phyloP scores from a whole-genome alignment of 345 rosid species.

The Camelina laxa region DNA sequence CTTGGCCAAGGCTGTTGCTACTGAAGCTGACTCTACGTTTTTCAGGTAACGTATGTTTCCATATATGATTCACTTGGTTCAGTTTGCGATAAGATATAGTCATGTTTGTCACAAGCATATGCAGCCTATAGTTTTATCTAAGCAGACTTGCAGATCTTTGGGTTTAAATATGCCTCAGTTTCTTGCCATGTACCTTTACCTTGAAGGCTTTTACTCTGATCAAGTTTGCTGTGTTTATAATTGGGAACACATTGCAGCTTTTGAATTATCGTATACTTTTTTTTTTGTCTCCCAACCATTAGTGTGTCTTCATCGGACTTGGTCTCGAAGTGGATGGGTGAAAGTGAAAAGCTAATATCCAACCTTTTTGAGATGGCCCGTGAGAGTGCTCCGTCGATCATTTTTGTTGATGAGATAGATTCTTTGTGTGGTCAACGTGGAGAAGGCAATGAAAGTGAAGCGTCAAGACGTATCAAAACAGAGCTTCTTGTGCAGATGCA shows the following conservation, averaged over 20 bases:
- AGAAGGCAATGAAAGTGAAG: slow-evolving; percentile 95
- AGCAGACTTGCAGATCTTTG: too few relatives aligned
- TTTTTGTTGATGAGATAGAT: slow-evolving; percentile 90
- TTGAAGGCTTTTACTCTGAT: not conserved
- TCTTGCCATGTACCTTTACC: not conserved
- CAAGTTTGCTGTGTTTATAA: not conserved
- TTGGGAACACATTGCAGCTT: slow-evolving; percentile 12
- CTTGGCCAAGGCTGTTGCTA: slow-evolving; percentile 89
- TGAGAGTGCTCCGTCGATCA: slow-evolving; percentile 90
- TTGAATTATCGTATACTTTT: not conserved
- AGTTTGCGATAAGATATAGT: not conserved
- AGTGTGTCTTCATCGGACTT: slow-evolving; percentile 92
- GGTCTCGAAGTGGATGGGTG: slow-evolving; percentile 99
- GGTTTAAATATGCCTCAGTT: too few relatives aligned
- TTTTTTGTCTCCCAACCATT: slow-evolving; percentile 22
- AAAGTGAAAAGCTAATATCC: slow-evolving; percentile 92
- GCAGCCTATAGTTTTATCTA: too few relatives aligned
- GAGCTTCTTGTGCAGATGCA: slow-evolving; percentile 99
- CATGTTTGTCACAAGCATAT: too few relatives aligned
- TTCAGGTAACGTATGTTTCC: slow-evolving; percentile 59
- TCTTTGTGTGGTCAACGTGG: slow-evolving; percentile 92
- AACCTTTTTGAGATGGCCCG: slow-evolving; percentile 93
- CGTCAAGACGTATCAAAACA: slow-evolving; percentile 91
- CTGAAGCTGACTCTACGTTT: slow-evolving; percentile 89
- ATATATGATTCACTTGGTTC: slow-evolving; percentile 7